A percentile compares a stretch with the other conserved stretches of the same genome.
Evolutionary conservation across 1,284 basidiomycete genomes (phyloP).

Genomic region (Erythrobasidium hasegawianum): DNA sequence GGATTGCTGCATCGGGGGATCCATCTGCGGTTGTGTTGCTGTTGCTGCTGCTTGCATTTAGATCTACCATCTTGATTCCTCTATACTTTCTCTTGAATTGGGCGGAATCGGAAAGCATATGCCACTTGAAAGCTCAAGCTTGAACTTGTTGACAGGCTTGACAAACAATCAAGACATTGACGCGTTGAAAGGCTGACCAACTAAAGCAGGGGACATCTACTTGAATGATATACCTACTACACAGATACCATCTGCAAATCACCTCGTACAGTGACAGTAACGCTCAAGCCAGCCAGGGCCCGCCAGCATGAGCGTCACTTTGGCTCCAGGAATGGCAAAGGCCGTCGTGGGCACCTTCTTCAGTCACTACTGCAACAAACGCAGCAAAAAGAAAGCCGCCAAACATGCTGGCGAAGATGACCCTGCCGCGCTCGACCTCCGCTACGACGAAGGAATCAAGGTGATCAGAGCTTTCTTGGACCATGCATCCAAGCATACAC

Average conservation of each 20-base stretch:
- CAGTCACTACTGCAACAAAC: conserved; percentile 36
- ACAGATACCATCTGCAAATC: too few species aligned
- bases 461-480: conserved; percentile 41
- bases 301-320: conserved; percentile 14
- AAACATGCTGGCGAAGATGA: conserved; percentile 19
- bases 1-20: conserved; percentile 17
- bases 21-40: background rate
- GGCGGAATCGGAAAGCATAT: too few species aligned
- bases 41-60: background rate
- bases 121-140: too few species aligned
- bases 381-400: conserved; percentile 29
- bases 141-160: too few species aligned
- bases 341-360: conserved; percentile 36
- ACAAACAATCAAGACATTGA: too few species aligned
- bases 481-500: conserved; percentile 43
- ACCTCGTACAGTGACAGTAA: too few species aligned
- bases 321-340: conserved; percentile 16
- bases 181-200: too few species aligned
- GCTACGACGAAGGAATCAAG: conserved; percentile 41
- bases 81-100: too few species aligned
- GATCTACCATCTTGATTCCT: background rate
- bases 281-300: conserved; percentile 9
- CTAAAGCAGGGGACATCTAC: too few species aligned
- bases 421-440: conserved; percentile 37
- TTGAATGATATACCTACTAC: too few species aligned